These are phyloP conservation scores for Penicillium sp. DNA, from an alignment of 2,329 filamentous ascomycete genomes.

Conservation along the genomic window DNA sequence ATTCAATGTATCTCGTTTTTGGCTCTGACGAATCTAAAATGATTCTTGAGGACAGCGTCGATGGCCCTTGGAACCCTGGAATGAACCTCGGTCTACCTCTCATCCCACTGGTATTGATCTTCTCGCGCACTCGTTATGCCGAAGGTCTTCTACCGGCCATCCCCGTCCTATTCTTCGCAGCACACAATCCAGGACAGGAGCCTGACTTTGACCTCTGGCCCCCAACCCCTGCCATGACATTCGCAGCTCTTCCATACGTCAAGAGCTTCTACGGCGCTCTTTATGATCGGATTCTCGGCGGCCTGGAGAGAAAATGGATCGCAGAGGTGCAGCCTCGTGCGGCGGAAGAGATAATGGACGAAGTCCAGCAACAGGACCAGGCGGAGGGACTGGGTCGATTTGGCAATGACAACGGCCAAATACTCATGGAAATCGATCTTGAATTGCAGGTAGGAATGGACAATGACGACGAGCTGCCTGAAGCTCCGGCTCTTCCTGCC, in stretches of 20 bases:
- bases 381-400: slow-evolving; percentile 32
- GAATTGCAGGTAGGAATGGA: slow-evolving; percentile 57
- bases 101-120: slow-evolving; percentile 69
- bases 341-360: slow-evolving; percentile 44
- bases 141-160: slow-evolving; percentile 67
- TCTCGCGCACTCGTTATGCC: slow-evolving; percentile 67
- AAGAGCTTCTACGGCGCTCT: slow-evolving; percentile 66
- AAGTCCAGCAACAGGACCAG: slow-evolving; percentile 40
- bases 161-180: slow-evolving; percentile 60
- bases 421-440: slow-evolving; percentile 55
- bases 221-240: slow-evolving; percentile 67
- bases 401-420: slow-evolving; percentile 43
- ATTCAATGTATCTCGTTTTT: slow-evolving; percentile 69
- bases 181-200: slow-evolving; percentile 48
- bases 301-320: slow-evolving; percentile 64
- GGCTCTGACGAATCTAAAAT: slow-evolving; percentile 63
- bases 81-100: slow-evolving; percentile 66
- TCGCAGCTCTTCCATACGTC: slow-evolving; percentile 69
- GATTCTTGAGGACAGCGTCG: slow-evolving; percentile 53
- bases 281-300: slow-evolving; percentile 63
- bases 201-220: slow-evolving; percentile 66
- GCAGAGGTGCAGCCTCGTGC: slow-evolving; percentile 64
- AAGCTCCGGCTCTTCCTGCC: slow-evolving; percentile 31
- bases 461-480: slow-evolving; percentile 45
- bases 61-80: slow-evolving; percentile 51